phyloP scores from a whole-genome alignment of 2,329 filamentous ascomycete species.

The Ophiostoma populinum region DNA sequence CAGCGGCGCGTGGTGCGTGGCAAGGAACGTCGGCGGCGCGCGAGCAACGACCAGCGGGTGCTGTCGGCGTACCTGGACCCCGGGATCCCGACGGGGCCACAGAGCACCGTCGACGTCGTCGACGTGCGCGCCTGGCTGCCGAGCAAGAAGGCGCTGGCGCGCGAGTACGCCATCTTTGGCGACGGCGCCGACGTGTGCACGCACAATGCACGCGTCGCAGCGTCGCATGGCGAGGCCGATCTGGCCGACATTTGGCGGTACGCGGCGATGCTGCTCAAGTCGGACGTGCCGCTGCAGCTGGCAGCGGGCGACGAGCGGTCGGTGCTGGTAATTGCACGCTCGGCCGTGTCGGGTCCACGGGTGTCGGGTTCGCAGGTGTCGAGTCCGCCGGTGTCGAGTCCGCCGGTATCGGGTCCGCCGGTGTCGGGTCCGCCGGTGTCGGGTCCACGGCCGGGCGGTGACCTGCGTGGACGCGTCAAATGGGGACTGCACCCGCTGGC shows the following conservation, averaged over 20 bases:
- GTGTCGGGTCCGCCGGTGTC: too few species aligned
- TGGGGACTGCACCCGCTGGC: conserved; percentile 52
- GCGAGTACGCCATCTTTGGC: conserved; percentile 70
- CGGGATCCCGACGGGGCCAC: conserved; percentile 21
- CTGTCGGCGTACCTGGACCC: conserved; percentile 8
- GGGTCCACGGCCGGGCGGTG: not conserved
- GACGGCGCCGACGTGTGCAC: conserved; percentile 65
- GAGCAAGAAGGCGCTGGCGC: conserved; percentile 58
- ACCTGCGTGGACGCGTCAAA: conserved; percentile 42
- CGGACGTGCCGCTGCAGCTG: conserved; percentile 55
- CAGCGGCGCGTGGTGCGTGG: conserved; percentile 40
- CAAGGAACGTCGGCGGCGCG: conserved; percentile 16
- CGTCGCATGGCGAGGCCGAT: conserved; percentile 51
- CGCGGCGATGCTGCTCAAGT: conserved; percentile 57
- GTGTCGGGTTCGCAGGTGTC: too few species aligned
- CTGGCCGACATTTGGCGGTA: conserved; percentile 74
- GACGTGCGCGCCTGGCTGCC: conserved; percentile 56
- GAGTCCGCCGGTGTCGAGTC: too few species aligned
- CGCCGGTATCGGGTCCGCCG: too few species aligned
- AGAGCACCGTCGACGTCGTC: conserved; percentile 59
- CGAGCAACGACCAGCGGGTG: conserved; percentile 2
- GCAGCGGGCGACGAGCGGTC: conserved; percentile 33
- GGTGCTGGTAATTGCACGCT: conserved; percentile 51
- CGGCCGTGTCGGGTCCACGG: too few species aligned
- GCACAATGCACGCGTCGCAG: conserved; percentile 67